These are phyloP conservation scores for Inga oerstediana DNA, from an alignment of 306 rosid species.

Conservation along the genomic window DNA sequence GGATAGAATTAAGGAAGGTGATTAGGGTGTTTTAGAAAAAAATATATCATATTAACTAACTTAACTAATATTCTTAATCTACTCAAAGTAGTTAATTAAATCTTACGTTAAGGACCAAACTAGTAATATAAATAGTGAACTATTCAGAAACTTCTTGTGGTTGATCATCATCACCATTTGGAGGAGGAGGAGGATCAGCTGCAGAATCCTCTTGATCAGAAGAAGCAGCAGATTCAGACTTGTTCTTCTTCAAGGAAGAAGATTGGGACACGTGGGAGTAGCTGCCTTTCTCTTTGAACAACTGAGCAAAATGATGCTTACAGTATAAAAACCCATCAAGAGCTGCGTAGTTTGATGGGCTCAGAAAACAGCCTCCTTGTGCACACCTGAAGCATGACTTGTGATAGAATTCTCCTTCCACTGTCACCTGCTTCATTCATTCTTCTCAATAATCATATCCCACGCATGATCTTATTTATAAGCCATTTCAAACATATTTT, in stretches of 20 bases:
- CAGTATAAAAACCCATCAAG: conserved; percentile 74
- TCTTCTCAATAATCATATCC: too few species aligned
- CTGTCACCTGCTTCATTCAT: conserved; percentile 44
- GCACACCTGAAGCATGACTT: conserved; percentile 75
- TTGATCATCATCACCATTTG: not conserved
- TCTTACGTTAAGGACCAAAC: too few species aligned
- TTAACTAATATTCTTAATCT: too few species aligned
- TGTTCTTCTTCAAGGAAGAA: conserved; percentile 61
- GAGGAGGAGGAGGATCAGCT: not conserved
- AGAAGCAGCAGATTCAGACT: not conserved
- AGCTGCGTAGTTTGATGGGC: conserved; percentile 72
- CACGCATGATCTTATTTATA: too few species aligned
- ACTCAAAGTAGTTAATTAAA: too few species aligned
- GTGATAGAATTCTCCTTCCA: conserved; percentile 76
- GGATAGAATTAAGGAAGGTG: too few species aligned
- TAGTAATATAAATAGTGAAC: too few species aligned
- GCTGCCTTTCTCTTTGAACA: conserved; percentile 85
- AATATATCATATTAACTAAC: too few species aligned
- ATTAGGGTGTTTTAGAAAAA: too few species aligned
- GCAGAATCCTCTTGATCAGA: not conserved
- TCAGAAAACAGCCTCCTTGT: conserved; percentile 69
- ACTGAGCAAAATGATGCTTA: conserved; percentile 78
- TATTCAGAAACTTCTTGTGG: not conserved
- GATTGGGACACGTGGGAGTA: conserved; percentile 56
- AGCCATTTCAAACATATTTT: too few species aligned